These are phyloP conservation scores for Hymenoscyphus occultus DNA, from an alignment of 2,329 filamentous ascomycete species.

Conservation along the genomic window DNA sequence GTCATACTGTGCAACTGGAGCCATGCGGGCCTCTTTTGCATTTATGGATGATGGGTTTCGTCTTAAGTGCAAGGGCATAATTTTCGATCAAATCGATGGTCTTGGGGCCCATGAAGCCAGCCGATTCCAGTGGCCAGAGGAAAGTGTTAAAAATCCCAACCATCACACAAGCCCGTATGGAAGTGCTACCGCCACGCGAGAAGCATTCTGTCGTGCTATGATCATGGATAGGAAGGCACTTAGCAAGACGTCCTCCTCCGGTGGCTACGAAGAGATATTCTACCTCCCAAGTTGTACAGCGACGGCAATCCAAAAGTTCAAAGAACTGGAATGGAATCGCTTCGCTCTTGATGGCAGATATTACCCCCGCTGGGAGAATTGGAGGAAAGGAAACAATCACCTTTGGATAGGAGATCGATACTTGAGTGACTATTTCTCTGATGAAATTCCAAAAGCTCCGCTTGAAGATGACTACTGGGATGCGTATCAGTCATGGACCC, in stretches of 20 bases:
- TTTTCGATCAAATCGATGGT: constrained; percentile 17
- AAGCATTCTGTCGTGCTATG: constrained; percentile 19
- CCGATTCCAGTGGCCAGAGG: constrained; percentile 17
- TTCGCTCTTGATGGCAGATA: constrained; percentile 14
- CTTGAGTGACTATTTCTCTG: constrained; percentile 15
- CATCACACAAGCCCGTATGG: constrained; percentile 13
- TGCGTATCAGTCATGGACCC: constrained; percentile 16
- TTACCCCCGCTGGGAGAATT: constrained; percentile 19
- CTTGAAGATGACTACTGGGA: constrained; percentile 19
- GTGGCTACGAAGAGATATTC: constrained; percentile 10
- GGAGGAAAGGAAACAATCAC: constrained; percentile 12
- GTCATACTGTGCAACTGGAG: constrained; percentile 16
- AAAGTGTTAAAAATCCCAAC: constrained; percentile 14
- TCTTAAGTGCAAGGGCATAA: constrained; percentile 19
- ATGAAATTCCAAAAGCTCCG: constrained; percentile 15
- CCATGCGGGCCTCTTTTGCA: constrained; percentile 11
- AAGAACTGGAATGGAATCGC: constrained; percentile 16
- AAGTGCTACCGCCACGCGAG: neutral
- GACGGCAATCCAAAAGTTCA: constrained; percentile 7
- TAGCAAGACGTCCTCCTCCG: constrained; percentile 7
- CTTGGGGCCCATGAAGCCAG: constrained; percentile 17
- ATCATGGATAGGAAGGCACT: constrained; percentile 15
- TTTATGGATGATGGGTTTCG: constrained; percentile 2
- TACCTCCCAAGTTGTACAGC: constrained; percentile 14
- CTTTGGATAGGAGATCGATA: constrained; percentile 8